A percentile compares a stretch with the other conserved stretches of the same genome.
Evolutionary conservation across 2,329 filamentous ascomycete species (phyloP).

Genomic region (Scytalidium lignicola): DNA sequence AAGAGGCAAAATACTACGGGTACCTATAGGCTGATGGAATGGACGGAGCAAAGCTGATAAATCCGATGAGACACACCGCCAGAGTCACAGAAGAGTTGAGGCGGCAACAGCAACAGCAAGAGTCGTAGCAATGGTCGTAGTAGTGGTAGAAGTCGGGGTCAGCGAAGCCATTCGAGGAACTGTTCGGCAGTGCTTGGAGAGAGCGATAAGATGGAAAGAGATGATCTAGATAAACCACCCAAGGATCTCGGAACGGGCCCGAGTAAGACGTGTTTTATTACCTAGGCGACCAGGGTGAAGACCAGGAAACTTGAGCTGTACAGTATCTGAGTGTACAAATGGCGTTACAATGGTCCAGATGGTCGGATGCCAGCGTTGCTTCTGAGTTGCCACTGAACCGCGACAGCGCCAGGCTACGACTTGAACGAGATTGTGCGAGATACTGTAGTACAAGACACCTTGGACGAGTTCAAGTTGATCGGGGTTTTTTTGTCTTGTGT

Average conservation of each 20-base stretch:
- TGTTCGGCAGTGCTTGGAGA: not conserved
- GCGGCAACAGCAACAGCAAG: not conserved
- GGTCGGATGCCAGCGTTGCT: not conserved
- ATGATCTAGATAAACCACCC: not conserved
- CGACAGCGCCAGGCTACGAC: not conserved
- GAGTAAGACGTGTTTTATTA: not conserved
- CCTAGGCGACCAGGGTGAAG: not conserved
- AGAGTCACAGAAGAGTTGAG: not conserved
- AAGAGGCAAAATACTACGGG: not conserved
- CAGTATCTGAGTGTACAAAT: not conserved
- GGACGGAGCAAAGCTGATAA: not conserved
- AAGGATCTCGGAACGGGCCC: not conserved
- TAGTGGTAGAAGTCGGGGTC: not conserved
- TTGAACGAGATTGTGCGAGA: no score
- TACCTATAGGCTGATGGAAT: no score
- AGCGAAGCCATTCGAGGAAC: not conserved
- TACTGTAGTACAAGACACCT: no score
- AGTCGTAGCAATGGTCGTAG: not conserved
- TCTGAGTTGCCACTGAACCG: not conserved
- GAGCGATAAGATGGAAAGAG: not conserved
- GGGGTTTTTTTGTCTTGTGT: no score
- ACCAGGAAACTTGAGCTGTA: not conserved
- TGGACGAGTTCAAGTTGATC: no score
- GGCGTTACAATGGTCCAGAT: not conserved
- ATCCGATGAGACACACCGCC: not conserved